Percentiles rank a stretch among this genome's conserved stretches.
phyloP scores from a whole-genome alignment of 495 filamentous ascomycete species.

The Neurospora hispaniola region DNA sequence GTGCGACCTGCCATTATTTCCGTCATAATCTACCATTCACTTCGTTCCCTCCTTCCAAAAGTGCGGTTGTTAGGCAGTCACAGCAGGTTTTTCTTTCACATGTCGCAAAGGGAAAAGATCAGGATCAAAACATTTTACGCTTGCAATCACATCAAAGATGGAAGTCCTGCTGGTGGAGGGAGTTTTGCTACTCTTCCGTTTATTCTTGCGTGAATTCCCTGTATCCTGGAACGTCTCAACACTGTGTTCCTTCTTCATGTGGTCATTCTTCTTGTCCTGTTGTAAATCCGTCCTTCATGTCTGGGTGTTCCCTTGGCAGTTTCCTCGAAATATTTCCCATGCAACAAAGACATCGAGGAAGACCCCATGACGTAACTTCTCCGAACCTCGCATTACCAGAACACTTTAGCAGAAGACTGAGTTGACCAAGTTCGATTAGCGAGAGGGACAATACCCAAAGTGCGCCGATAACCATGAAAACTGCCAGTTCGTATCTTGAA shows the following conservation, averaged over 20 bases:
- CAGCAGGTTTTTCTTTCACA: not conserved
- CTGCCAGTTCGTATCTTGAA: no score
- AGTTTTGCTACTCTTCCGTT: no score
- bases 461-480: no score
- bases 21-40: not conserved
- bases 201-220: no score
- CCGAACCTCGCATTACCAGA: no score
- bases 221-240: no score
- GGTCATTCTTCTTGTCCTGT: not conserved
- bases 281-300: not conserved
- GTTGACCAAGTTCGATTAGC: no score
- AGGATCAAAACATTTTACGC: not conserved
- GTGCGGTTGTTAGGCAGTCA: not conserved
- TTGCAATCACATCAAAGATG: not conserved
- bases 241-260: no score
- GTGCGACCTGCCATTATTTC: accelerated
- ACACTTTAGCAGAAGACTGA: no score
- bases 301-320: not conserved
- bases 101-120: not conserved
- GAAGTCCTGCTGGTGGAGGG: not conserved
- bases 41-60: not conserved
- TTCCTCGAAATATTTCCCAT: not conserved
- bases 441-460: no score
- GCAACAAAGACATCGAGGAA: not conserved
- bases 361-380: not conserved